Conservation (phyloP, 2,329 filamentous ascomycete genomes). For the Colletotrichum liaoningense region DNA sequence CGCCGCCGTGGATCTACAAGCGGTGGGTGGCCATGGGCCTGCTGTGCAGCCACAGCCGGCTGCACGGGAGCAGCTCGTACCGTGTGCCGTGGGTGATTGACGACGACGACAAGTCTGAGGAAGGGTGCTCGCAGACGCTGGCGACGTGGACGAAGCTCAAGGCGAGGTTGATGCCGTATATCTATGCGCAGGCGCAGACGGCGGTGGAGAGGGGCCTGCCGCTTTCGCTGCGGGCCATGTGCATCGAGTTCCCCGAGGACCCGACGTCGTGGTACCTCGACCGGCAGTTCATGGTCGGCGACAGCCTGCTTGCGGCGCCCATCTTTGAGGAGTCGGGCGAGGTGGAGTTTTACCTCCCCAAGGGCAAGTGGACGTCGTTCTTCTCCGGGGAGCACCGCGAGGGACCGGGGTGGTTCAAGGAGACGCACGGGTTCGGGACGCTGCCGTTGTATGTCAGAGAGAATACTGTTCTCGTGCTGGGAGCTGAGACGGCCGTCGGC, state of each 20-base stretch:
- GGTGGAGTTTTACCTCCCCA: constrained; percentile 74
- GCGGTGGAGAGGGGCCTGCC: constrained; percentile 65
- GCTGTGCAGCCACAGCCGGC: constrained; percentile 75
- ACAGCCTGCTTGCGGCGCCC: constrained; percentile 71
- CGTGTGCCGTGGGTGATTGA: constrained; percentile 82
- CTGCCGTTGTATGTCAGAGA: constrained; percentile 70
- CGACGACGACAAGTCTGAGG: constrained; percentile 66
- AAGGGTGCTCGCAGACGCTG: constrained; percentile 64
- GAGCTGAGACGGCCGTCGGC: constrained; percentile 50
- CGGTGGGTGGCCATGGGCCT: constrained; percentile 83
- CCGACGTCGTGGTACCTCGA: constrained; percentile 76
- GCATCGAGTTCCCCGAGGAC: constrained; percentile 78
- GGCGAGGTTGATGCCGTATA: constrained; percentile 63
- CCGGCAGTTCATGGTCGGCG: constrained; percentile 80
- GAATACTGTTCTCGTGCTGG: constrained; percentile 60
- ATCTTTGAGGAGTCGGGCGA: constrained; percentile 72
- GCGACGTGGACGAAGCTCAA: constrained; percentile 62
- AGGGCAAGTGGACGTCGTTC: constrained; percentile 59
- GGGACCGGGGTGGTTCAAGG: constrained; percentile 68
- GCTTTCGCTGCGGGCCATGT: constrained; percentile 72
- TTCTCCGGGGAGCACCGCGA: constrained; percentile 61
- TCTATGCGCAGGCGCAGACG: constrained; percentile 56
- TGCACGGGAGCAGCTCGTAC: constrained; percentile 78
- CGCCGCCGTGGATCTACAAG: constrained; percentile 78
- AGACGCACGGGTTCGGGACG: constrained; percentile 68